Percentiles rank a stretch among this genome's conserved stretches.
phyloP scores from a whole-genome alignment of 192 early-diverging fungal genomes.

The Coemansia sp. region DNA sequence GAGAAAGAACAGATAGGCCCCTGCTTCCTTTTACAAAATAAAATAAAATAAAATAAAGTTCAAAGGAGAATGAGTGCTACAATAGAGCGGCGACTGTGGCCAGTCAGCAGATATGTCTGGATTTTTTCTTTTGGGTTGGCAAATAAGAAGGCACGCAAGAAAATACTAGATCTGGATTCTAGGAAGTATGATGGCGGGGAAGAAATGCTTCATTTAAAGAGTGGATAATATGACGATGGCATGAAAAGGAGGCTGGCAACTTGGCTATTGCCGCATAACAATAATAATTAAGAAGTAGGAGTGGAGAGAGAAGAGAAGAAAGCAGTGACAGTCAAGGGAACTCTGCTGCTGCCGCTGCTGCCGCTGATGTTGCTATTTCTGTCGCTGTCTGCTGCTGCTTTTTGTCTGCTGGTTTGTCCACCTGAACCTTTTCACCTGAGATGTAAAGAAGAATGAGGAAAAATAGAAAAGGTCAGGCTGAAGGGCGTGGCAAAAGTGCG shows the following conservation, averaged over 20 bases:
- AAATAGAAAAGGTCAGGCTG: neutral
- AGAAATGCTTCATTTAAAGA: neutral
- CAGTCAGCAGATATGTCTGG: neutral
- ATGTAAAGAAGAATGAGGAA: neutral
- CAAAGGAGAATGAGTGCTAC: neutral
- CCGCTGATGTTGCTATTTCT: neutral
- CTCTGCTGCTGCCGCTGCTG: conserved; percentile 4
- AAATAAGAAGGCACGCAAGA: neutral
- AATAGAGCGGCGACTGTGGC: neutral
- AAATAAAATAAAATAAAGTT: conserved; percentile 6
- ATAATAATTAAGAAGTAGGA: neutral
- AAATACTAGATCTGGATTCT: neutral
- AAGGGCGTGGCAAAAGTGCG: neutral
- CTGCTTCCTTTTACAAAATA: neutral
- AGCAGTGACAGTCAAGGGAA: conserved; percentile 2
- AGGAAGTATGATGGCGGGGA: conserved; percentile 3
- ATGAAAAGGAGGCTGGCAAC: conserved; percentile 1
- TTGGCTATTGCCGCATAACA: neutral
- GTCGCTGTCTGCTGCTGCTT: no score
- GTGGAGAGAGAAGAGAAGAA: conserved; percentile 1
- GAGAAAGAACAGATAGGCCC: neutral
- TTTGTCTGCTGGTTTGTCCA: neutral
- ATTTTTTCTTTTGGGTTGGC: neutral
- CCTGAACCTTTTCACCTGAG: neutral
- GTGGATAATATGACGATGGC: neutral